phyloP scores from a whole-genome alignment of 306 rosid species.

The Datisca glomerata region DNA sequence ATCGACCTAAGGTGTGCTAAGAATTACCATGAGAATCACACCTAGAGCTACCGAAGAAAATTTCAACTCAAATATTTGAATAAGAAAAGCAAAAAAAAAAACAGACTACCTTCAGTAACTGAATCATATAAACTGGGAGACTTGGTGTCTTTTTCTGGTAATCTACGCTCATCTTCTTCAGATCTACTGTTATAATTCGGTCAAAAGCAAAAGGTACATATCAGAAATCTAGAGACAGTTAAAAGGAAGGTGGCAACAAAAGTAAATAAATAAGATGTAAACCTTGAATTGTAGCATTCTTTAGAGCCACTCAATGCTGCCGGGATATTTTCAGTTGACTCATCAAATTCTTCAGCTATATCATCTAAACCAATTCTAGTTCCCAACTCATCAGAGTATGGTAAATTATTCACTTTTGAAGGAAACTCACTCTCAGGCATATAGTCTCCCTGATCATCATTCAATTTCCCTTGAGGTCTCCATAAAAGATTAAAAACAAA shows the following conservation, averaged over 20 bases:
- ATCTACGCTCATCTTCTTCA: constrained; percentile 26
- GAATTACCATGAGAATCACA: not conserved
- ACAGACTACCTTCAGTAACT: constrained; percentile 29
- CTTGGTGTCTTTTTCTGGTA: constrained; percentile 20
- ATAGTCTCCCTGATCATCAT: constrained; percentile 21
- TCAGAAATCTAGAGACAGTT: not conserved
- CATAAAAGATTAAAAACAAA: constrained; percentile 49
- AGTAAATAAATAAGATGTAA: constrained; percentile 3
- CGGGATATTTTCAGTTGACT: constrained; percentile 20
- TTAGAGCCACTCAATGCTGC: constrained; percentile 14
- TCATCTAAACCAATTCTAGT: constrained; percentile 20
- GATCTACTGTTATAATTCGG: constrained; percentile 26
- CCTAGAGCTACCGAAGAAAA: not conserved
- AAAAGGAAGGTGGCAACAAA: not conserved
- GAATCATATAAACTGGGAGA: constrained; percentile 24
- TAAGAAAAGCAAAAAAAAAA: no score
- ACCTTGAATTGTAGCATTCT: constrained; percentile 43
- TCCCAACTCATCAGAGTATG: constrained; percentile 17
- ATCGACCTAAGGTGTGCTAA: not conserved
- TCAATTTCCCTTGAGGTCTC: constrained; percentile 22
- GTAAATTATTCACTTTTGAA: constrained; percentile 18
- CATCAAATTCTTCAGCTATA: constrained; percentile 19
- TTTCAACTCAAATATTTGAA: not conserved
- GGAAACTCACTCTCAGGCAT: constrained; percentile 13
- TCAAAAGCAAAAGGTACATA: constrained; percentile 1